Base-by-base conservation (phyloP, 2,329 filamentous ascomycete species). In the Aspergillus ochraceus region DNA sequence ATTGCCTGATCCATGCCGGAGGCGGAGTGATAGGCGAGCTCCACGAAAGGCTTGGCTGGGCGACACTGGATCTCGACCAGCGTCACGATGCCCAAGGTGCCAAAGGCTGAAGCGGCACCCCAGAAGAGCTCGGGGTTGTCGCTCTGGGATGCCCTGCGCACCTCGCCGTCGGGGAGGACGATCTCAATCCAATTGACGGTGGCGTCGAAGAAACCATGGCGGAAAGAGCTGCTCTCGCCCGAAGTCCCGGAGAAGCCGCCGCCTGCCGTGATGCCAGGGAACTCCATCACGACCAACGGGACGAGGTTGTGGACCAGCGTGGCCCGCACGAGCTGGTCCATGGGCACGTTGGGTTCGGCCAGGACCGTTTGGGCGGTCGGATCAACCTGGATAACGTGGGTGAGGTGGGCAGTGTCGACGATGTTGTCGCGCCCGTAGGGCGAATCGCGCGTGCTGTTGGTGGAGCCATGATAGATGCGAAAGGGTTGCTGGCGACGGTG, bases 381-480 rank as follows among this genome's bases (percentile, higher is more conserved):
- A 75, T 91, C 83, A 51, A 93, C 77, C 9, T 79, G 74, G 10
- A 93, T 77, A 17, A 93, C 84, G 71, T 84, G 81, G 64, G 80
- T 82, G 10, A 93, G 82, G 4, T 71, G 69, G 73, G 86, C 88
- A 42, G 88, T 91, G 72, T 91, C 88, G 57, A 93, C 80, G 10
- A 86, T 84, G 66, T 84, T 84, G 70, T 63, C 55, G 42, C 58
- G 52, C 5, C 57, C 62, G 52, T 64, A 80, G 20, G 79, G 76
- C 8, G 81, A 81, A 26, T 83, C 82, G 8, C 90, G 86, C 42
- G 90, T 92, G 74, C 86, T 90, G 77, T 91, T 92, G 26, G 90
- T 92, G 0, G 88, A 87, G 61, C 90, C 90, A 75, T 92, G 90
- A 67, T 87, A 90, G 70, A 92, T 88, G n/a, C 89, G 83, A 74